These are phyloP conservation scores for Arthrobotrys sinensis DNA, from an alignment of 2,329 filamentous ascomycete species.

Conservation along the genomic window DNA sequence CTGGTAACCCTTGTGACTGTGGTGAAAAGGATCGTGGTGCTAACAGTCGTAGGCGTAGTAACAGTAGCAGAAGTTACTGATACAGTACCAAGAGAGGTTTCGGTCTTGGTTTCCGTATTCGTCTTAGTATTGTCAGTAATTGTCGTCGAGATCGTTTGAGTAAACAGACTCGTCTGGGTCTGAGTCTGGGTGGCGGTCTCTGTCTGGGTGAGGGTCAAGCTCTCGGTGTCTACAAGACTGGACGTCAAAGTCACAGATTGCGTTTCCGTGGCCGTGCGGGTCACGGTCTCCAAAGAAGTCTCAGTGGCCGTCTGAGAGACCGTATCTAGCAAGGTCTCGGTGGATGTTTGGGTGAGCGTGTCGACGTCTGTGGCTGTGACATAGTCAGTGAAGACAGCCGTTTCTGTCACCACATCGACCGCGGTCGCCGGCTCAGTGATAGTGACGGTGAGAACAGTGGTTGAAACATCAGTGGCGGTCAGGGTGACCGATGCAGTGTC, in stretches of 20 bases:
- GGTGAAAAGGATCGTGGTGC: conserved; percentile 27
- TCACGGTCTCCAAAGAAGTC: conserved; percentile 14
- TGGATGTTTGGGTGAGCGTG: conserved; percentile 5
- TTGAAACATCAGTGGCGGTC: conserved; percentile 24
- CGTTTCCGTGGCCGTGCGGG: conserved; percentile 18
- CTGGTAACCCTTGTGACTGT: conserved; percentile 5
- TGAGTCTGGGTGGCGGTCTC: conserved; percentile 18
- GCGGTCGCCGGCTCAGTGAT: conserved; percentile 21
- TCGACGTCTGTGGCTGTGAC: conserved; percentile 11
- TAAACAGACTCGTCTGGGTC: conserved; percentile 18
- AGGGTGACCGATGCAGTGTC: conserved; percentile 19
- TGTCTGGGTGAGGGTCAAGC: conserved; percentile 19
- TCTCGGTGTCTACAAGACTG: conserved; percentile 19
- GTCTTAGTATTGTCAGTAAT: conserved; percentile 39
- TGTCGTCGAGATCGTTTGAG: conserved; percentile 5
- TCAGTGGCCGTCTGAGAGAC: conserved; percentile 24
- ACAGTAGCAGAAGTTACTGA: conserved; percentile 10
- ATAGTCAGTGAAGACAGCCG: conserved; percentile 2
- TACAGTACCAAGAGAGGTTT: neutral
- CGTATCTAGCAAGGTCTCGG: neutral
- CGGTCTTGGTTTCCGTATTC: conserved; percentile 12
- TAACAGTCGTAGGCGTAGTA: conserved; percentile 22
- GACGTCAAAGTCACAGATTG: conserved; percentile 4
- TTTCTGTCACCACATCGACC: conserved; percentile 21
- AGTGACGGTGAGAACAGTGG: conserved; percentile 8